Base-by-base conservation (phyloP, 2,329 filamentous ascomycete species). In the Ploettnerulaceae sp. region DNA sequence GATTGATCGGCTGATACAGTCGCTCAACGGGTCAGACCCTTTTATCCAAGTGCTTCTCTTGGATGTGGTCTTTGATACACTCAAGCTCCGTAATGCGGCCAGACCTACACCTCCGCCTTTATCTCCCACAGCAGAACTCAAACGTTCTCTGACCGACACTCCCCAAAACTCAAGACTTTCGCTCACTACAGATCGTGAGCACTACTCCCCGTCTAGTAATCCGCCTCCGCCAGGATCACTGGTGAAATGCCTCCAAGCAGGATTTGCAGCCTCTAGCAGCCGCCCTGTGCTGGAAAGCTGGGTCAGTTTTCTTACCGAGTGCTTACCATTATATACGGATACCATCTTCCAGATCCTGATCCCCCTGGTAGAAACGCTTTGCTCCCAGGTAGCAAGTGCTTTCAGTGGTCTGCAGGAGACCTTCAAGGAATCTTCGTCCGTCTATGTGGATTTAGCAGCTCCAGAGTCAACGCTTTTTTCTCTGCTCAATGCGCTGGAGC, bases 401-500 rank as follows among this genome's bases (percentile, higher is more conserved):
- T 96, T 96, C 64, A 71, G 76, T 17, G 77, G 80, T 35, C 72
- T 97, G 5, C 81, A 84, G 57, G 68, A 66, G 7, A 79, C 81
- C 0, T 91, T 90, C 58, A 68, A 70, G 65, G 57, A 70, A 35
- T 55, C 52, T 55, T 60, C 67, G 42, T 39, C 63, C 52, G 38
- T 45, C 33, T 32, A 52, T 3, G 49, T 47, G 14, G 53, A 59
- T 3, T 61, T 63, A 2, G 69, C 66, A 57, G 74, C 70, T 39
- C 87, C 77, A 5, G 89, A 88, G 66, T 77, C 84, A 0, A 86
- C 84, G 0, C 68, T 91, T 1, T 88, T 94, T 37, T 83, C 85
- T n/a, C 72, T 98, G 1, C 73, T 98, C n/a, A 91, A 94, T 54
- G 93, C 89, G 0, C 74, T 98, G 1, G 93, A 98, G 66, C 89